Evolutionary conservation across 305 asterid species (phyloP).

Genomic region (Solanum aculeatissimum): DNA sequence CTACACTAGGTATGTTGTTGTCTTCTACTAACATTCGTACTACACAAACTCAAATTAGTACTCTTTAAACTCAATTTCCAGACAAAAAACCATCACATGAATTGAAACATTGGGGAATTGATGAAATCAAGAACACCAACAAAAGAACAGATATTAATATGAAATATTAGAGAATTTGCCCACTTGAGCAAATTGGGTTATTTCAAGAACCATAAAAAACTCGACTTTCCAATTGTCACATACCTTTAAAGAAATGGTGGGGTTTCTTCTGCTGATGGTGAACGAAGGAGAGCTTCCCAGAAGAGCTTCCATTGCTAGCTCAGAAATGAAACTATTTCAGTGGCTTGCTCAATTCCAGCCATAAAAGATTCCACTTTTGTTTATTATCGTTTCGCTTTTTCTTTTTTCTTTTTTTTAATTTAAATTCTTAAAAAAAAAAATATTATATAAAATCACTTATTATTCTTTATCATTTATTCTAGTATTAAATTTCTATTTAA

Average conservation of each 20-base stretch:
- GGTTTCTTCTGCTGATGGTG: slow-evolving; percentile 13
- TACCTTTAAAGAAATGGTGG: slow-evolving; percentile 27
- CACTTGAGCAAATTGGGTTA: not conserved
- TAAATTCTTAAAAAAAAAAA: no score
- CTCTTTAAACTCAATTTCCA: not conserved
- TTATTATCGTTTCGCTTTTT: not conserved
- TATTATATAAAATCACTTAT: no score
- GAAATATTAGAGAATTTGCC: not conserved
- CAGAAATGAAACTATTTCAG: not conserved
- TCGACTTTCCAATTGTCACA: not conserved
- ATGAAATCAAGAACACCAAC: not conserved
- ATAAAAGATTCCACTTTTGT: not conserved
- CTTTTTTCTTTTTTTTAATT: not conserved
- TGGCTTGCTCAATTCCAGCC: slow-evolving; percentile 5
- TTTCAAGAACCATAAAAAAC: not conserved
- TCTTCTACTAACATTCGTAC: not conserved
- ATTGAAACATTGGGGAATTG: not conserved
- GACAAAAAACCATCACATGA: not conserved
- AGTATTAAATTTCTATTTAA: not conserved
- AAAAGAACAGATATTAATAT: not conserved
- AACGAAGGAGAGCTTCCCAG: slow-evolving; percentile 24
- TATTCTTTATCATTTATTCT: no score
- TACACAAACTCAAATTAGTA: not conserved
- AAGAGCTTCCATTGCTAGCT: slow-evolving; percentile 36
- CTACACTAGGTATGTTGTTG: not conserved